phyloP scores from a whole-genome alignment of 179 eudicot species.

The Heliamphora pulchella region DNA sequence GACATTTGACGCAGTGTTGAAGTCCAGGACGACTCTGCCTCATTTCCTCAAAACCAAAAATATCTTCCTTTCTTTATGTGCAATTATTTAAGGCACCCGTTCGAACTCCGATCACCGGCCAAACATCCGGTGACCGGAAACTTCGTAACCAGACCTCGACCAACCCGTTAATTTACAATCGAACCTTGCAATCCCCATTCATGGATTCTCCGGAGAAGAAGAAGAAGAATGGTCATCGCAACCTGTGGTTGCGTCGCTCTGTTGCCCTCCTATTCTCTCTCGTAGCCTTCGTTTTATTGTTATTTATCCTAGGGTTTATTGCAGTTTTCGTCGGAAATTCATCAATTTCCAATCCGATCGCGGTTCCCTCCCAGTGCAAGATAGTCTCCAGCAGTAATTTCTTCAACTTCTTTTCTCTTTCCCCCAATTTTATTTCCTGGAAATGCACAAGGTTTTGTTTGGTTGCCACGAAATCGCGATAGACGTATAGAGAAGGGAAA shows the following conservation, averaged over 20 bases:
- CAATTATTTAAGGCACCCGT: too few relatives aligned
- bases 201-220: constrained; percentile 34
- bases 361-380: constrained; percentile 71
- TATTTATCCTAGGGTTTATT: constrained; percentile 39
- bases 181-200: neutral
- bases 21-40: too few relatives aligned
- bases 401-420: neutral
- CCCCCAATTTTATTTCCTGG: neutral
- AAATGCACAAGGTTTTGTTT: neutral
- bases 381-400: constrained; percentile 74
- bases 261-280: constrained; percentile 30
- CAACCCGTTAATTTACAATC: constrained; percentile 7
- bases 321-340: constrained; percentile 41
- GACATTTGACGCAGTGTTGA: too few relatives aligned
- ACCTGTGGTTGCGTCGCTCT: constrained; percentile 28
- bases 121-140: constrained; percentile 22
- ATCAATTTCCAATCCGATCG: constrained; percentile 51
- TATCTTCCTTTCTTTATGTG: too few relatives aligned
- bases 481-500: neutral
- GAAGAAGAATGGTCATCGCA: neutral
- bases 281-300: constrained; percentile 29
- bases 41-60: too few relatives aligned
- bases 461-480: neutral
- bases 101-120: constrained; percentile 24
- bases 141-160: neutral